Conservation (phyloP, 176 grass and related monocot species). For the Dactylis glomerata region DNA sequence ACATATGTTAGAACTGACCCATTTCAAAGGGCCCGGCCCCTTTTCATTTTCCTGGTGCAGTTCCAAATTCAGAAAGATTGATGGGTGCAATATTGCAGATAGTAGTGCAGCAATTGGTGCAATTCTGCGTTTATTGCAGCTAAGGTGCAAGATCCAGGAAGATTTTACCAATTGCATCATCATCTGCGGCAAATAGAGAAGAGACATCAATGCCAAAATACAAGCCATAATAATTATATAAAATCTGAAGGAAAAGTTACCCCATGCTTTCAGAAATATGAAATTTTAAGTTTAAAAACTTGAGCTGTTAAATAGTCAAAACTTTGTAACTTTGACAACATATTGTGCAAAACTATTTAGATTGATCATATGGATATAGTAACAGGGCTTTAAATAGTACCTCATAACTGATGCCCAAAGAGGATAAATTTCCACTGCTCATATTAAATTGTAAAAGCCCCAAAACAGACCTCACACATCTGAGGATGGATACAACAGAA, state of each 20-base stretch:
- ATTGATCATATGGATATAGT: not conserved
- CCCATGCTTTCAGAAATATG: not conserved
- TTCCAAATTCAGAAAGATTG: constrained; percentile 62
- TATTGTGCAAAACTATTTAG: not conserved
- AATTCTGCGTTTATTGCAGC: constrained; percentile 92
- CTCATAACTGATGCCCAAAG: constrained; percentile 58
- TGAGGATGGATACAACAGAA: constrained; percentile 78
- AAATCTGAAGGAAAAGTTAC: not conserved
- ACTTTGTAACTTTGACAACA: not conserved
- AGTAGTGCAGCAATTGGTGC: constrained; percentile 87
- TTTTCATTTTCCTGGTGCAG: constrained; percentile 68
- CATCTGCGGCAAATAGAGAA: constrained; percentile 52
- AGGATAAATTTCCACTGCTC: constrained; percentile 11
- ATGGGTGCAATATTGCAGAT: constrained; percentile 74
- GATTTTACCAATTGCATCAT: constrained; percentile 84
- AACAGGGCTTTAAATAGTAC: constrained; percentile 28
- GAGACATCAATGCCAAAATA: not conserved
- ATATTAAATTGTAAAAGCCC: constrained; percentile 40
- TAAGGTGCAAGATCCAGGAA: constrained; percentile 83
- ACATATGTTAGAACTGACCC: constrained; percentile 50
- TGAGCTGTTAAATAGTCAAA: not conserved
- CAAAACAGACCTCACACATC: constrained; percentile 81
- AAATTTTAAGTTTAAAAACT: not conserved
- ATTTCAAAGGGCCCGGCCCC: constrained; percentile 81
- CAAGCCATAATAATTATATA: not conserved